A percentile compares a stretch with the other conserved stretches of the same genome.
phyloP scores from a whole-genome alignment of 768 basidiomycete genomes.

The Amanita molliuscula region DNA sequence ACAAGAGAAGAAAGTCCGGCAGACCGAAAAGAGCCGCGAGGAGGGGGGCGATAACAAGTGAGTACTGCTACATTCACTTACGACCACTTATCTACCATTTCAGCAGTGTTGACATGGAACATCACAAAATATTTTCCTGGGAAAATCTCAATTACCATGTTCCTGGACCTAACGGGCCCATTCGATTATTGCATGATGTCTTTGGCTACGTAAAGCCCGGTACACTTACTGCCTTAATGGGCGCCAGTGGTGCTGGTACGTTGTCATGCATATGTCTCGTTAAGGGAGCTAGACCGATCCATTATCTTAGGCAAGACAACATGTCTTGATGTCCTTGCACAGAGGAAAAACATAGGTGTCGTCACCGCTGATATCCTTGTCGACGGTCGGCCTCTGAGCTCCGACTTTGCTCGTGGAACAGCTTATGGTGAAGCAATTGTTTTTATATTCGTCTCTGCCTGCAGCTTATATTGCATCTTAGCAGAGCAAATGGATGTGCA shows the following conservation, averaged over 20 bases:
- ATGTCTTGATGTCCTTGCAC: constrained; percentile 64
- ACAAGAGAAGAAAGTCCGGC: constrained; percentile 38
- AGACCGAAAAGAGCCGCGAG: constrained; percentile 20
- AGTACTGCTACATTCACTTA: constrained; percentile 6
- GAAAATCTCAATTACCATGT: constrained; percentile 69
- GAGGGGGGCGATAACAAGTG: constrained; percentile 7
- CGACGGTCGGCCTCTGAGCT: constrained; percentile 49
- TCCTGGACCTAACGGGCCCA: constrained; percentile 50
- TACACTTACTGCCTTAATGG: constrained; percentile 82
- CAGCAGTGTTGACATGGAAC: constrained; percentile 11
- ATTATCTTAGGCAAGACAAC: constrained; percentile 52
- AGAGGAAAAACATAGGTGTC: constrained; percentile 63
- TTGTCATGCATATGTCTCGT: constrained; percentile 6
- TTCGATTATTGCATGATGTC: constrained; percentile 65
- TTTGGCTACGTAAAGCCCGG: constrained; percentile 79
- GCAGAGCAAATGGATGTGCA: constrained; percentile 84
- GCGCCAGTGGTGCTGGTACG: constrained; percentile 66
- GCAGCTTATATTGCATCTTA: constrained; percentile 19
- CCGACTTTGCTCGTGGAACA: constrained; percentile 50
- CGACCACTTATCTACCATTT: neutral
- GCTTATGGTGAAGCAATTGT: constrained; percentile 51
- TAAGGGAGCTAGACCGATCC: neutral
- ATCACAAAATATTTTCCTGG: constrained; percentile 70
- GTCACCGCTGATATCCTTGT: constrained; percentile 56
- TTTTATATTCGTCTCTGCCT: constrained; percentile 12